Evolutionary conservation across 768 basidiomycete species (phyloP).

Genomic region (Termitomyces sp.): DNA sequence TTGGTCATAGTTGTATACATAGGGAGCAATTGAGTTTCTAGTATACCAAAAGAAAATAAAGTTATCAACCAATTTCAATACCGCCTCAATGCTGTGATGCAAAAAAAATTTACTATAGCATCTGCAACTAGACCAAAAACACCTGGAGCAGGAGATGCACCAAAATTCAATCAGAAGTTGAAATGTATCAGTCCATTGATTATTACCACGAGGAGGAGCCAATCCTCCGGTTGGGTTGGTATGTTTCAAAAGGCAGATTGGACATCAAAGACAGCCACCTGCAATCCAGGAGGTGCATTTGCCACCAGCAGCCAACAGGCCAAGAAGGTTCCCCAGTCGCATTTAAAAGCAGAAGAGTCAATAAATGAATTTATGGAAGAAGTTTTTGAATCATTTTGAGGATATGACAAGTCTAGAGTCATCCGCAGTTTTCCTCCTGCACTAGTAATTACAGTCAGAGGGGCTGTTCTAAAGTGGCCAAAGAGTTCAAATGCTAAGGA

Average conservation of each 20-base stretch:
- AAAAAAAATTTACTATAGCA: background rate
- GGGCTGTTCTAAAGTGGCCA: background rate
- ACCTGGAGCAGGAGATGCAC: background rate
- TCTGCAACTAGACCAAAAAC: background rate
- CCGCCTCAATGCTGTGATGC: background rate
- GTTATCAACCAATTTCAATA: background rate
- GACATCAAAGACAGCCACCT: background rate
- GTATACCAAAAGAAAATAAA: background rate
- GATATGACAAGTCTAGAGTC: background rate
- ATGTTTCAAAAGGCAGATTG: background rate
- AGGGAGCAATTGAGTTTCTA: too few species aligned
- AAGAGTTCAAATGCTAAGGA: background rate
- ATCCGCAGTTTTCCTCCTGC: background rate
- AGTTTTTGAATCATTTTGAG: background rate
- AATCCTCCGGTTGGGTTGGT: background rate
- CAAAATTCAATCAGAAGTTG: background rate
- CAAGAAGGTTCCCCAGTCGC: background rate
- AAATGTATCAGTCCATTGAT: background rate
- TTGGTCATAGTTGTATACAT: too few species aligned
- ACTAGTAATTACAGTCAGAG: background rate
- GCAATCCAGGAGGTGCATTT: background rate
- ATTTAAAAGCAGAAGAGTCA: background rate
- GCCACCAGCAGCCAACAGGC: background rate
- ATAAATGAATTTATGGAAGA: background rate
- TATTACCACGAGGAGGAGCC: background rate